These are phyloP conservation scores for Phialophora expanda DNA, from an alignment of 2,329 filamentous ascomycete genomes.

Conservation along the genomic window DNA sequence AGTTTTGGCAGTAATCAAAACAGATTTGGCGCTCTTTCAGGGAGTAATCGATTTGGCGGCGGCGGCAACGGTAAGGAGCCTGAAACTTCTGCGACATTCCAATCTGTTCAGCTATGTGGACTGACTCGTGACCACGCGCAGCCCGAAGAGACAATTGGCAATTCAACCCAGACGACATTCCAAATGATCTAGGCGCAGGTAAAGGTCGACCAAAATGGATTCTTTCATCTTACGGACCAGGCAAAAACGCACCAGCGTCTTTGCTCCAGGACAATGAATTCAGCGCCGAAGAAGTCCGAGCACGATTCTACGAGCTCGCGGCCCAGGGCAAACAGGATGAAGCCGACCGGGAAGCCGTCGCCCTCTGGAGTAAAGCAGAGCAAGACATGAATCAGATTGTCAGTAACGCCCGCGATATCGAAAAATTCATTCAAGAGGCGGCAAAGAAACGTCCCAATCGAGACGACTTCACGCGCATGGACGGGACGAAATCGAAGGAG, in stretches of 20 bases:
- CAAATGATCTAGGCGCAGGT: constrained; percentile 64
- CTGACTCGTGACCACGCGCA: constrained; percentile 31
- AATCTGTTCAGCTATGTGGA: constrained; percentile 6
- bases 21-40: constrained; percentile 36
- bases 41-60: constrained; percentile 29
- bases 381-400: constrained; percentile 75
- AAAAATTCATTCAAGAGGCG: constrained; percentile 69
- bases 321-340: constrained; percentile 60
- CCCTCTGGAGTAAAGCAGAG: constrained; percentile 67
- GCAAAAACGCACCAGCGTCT: constrained; percentile 75
- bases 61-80: constrained; percentile 27
- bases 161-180: constrained; percentile 65
- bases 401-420: constrained; percentile 72
- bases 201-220: constrained; percentile 81
- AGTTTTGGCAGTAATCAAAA: constrained; percentile 24
- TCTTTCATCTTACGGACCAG: constrained; percentile 83
- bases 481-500: constrained; percentile 36
- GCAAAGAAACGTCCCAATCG: constrained; percentile 77
- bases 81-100: not conserved
- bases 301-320: constrained; percentile 70
- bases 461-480: constrained; percentile 62
- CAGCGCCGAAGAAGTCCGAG: constrained; percentile 83
- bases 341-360: constrained; percentile 58
- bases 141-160: constrained; percentile 42
- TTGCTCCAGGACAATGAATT: constrained; percentile 87